phyloP scores from a whole-genome alignment of 2,329 filamentous ascomycete species.

The Verticillium longisporum region DNA sequence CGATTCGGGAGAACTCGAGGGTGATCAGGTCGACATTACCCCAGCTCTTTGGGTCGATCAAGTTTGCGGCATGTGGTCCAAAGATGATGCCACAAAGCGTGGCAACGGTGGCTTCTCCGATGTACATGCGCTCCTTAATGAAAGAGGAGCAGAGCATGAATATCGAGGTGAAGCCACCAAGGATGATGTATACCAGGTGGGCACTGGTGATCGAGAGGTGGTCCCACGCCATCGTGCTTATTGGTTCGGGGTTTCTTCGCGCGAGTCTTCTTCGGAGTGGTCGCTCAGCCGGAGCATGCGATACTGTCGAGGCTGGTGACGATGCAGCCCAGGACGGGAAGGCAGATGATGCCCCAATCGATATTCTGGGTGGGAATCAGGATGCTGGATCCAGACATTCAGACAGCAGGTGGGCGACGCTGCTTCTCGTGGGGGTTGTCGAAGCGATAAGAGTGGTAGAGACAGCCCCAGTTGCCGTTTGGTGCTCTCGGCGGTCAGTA shows the following conservation, averaged over 20 bases:
- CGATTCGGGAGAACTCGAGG: constrained; percentile 81
- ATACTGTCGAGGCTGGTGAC: not conserved
- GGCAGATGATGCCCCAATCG: constrained; percentile 14
- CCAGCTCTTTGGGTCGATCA: constrained; percentile 73
- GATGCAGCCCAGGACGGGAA: constrained; percentile 13
- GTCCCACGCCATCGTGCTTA: constrained; percentile 62
- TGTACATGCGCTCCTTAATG: constrained; percentile 98
- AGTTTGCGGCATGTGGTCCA: constrained; percentile 73
- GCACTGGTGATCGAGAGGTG: constrained; percentile 84
- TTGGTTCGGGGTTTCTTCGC: not conserved
- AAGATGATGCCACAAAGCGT: constrained; percentile 85
- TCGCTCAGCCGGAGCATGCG: not conserved
- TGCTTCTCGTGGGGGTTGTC: not conserved
- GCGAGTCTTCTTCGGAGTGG: not conserved
- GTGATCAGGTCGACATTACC: constrained; percentile 81
- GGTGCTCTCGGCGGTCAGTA: too few relatives aligned
- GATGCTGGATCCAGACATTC: constrained; percentile 23
- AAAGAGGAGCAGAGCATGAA: constrained; percentile 98
- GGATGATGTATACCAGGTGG: constrained; percentile 96
- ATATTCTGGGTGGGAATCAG: constrained; percentile 15
- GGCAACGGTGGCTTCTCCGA: constrained; percentile 94
- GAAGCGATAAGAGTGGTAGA: not conserved
- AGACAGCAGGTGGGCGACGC: constrained; percentile 7
- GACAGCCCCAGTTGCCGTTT: not conserved
- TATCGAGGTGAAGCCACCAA: constrained; percentile 92